These are phyloP conservation scores for Aspergillus taichungensis DNA, from an alignment of 495 filamentous ascomycete genomes.

Conservation along the genomic window DNA sequence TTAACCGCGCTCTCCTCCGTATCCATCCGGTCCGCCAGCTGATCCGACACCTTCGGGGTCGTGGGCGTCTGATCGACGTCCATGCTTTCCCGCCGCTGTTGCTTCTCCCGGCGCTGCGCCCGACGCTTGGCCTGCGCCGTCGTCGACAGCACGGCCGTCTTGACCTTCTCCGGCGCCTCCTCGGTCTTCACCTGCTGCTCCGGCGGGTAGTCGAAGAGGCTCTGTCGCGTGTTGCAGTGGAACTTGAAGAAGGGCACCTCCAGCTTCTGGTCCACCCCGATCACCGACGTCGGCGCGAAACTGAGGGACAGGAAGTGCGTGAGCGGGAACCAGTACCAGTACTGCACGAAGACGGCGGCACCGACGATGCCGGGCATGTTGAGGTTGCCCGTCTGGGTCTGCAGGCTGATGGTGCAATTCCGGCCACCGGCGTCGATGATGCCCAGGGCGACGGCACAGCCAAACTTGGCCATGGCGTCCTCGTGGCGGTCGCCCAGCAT, in stretches of 20 bases:
- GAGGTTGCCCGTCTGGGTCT: conserved; percentile 95
- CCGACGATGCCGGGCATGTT: conserved; percentile 97
- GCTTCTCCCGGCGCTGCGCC: conserved; percentile 64
- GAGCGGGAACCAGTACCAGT: conserved; percentile 99
- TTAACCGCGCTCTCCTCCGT: conserved; percentile 62
- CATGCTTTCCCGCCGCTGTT: conserved; percentile 73
- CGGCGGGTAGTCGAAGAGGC: conserved; percentile 95
- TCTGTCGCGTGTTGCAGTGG: conserved; percentile 87
- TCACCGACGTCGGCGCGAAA: conserved; percentile 90
- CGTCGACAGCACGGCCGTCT: conserved; percentile 92
- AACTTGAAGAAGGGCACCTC: conserved; percentile 95
- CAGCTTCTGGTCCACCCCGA: conserved; percentile 85
- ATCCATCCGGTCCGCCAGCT: conserved; percentile 77
- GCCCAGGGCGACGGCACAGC: conserved; percentile 84
- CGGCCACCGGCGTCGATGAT: conserved; percentile 98
- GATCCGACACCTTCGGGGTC: conserved; percentile 62
- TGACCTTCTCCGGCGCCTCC: conserved; percentile 87
- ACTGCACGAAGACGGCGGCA: conserved; percentile 97
- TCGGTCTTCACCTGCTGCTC: conserved; percentile 91
- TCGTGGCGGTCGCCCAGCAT: conserved; percentile 92
- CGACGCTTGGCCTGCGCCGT: conserved; percentile 95
- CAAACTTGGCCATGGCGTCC: conserved; percentile 99
- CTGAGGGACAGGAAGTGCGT: conserved; percentile 94
- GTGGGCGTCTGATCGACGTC: conserved; percentile 73
- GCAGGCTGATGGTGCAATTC: conserved; percentile 95